Evolutionary conservation across 257 asterid genomes (phyloP), one percentile per base, ranked within the genome.

Genomic region (Solanum boliviense): DNA sequence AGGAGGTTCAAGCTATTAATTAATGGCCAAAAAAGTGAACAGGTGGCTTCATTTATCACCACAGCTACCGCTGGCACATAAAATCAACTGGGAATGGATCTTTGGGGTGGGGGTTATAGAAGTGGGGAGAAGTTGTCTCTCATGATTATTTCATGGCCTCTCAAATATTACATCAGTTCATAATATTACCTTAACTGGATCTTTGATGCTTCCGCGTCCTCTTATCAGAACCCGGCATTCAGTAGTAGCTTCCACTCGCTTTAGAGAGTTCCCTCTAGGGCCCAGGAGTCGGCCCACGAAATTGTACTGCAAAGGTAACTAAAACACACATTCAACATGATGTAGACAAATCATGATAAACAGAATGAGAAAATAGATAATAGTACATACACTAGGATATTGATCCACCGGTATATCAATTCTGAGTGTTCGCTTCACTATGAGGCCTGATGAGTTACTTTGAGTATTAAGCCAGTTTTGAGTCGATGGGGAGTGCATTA

Each of bases 281-380:
- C 99, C 99, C 91, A 97, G 98, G 86, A 97, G 98, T 87, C 99
- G 99, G 21, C 99, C 99, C 89, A 97, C 99, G 86, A 97, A 96
- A 91, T 97, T 97, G 88, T 88, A 97, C 99, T 97, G 98, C 92
- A 91, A 88, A 13, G 74, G 88, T 39, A 58, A 81, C 72, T 36
- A 71, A 76, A 31, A 82, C 70, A 82, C 86, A 48, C 29, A 10
- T 38, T 82, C 86, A 82, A 29, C 29, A 31, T 82, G 70, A 82
- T 48, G 44, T 48, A 31, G 29, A 20, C 27, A 20, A 87, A 35
- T 87, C 83, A 44, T 67, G 83, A 81, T 88, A 3, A 70, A 86
- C 67, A 56, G 85, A 86, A 87, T 34, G 56, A 56, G 52, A 89
- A 83, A 86, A 88, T 89, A 68, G 31, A 70, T 86, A 35, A 38